These are phyloP conservation scores for Melampsora larici-populina DNA, from an alignment of 1,284 basidiomycete species.

Conservation along the genomic window DNA sequence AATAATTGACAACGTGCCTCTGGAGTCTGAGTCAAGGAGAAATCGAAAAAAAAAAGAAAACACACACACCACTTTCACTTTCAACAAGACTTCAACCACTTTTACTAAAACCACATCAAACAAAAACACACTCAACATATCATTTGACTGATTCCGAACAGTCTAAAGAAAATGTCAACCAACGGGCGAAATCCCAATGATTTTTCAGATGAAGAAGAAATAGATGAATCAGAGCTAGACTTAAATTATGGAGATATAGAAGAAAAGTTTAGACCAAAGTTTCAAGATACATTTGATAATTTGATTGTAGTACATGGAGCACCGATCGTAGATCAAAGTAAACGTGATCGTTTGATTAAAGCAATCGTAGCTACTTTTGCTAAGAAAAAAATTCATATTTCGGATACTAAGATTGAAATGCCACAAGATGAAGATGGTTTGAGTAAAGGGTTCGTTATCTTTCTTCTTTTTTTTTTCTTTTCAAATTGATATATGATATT, in stretches of 20 bases:
- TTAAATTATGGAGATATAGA: conserved; percentile 95
- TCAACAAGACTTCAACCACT: too few relatives aligned
- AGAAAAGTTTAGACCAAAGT: conserved; percentile 77
- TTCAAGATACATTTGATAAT: conserved; percentile 79
- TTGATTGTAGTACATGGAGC: conserved; percentile 80
- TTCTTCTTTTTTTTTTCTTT: conserved; percentile 14
- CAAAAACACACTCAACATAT: too few relatives aligned
- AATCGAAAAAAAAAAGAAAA: too few relatives aligned
- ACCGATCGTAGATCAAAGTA: conserved; percentile 77
- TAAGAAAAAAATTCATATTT: conserved; percentile 72
- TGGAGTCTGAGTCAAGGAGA: too few relatives aligned
- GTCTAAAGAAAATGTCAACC: conserved; percentile 18
- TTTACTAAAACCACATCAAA: too few relatives aligned
- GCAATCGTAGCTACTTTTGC: conserved; percentile 79
- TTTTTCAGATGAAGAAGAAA: conserved; percentile 54
- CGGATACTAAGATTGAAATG: conserved; percentile 71
- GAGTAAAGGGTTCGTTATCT: conserved; percentile 72
- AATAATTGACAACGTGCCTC: too few relatives aligned
- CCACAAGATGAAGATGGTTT: conserved; percentile 71
- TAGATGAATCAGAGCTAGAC: conserved; percentile 57
- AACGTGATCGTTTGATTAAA: conserved; percentile 70
- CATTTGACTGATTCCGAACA: too few relatives aligned
- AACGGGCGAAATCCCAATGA: conserved; percentile 21
- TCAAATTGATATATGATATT: conserved; percentile 14
- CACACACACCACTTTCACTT: too few relatives aligned